Percentiles rank a stretch among this genome's conserved stretches.
phyloP scores from a whole-genome alignment of 2,329 filamentous ascomycete species.

The Penicillium glabrum region DNA sequence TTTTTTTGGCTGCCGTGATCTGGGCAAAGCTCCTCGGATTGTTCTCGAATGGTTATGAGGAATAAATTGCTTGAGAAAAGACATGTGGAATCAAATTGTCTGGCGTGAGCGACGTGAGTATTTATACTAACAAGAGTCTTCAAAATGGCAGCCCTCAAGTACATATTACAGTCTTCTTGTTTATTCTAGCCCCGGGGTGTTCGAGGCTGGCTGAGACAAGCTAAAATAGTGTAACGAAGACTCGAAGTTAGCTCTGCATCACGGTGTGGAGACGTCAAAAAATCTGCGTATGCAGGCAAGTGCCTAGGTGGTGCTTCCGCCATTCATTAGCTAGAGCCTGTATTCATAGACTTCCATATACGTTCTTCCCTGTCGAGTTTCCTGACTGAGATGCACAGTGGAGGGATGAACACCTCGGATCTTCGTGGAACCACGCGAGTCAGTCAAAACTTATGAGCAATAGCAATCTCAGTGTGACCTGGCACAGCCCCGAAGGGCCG shows the following conservation, averaged over 20 bases:
- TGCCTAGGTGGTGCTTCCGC: neutral
- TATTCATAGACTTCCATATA: neutral
- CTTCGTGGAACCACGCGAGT: neutral
- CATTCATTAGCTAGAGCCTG: neutral
- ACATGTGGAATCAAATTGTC: neutral
- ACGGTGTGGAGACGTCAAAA: neutral
- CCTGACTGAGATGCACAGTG: neutral
- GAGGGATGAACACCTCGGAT: neutral
- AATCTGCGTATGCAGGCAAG: neutral
- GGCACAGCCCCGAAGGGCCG: neutral
- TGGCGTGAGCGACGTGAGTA: neutral
- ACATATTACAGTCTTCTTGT: neutral
- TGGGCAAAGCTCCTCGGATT: neutral
- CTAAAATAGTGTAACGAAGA: neutral
- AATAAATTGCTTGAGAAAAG: neutral
- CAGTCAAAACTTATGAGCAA: neutral
- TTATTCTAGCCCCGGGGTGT: neutral
- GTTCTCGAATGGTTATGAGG: neutral
- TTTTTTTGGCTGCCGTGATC: neutral
- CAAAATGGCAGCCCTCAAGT: neutral
- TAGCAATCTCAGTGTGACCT: neutral
- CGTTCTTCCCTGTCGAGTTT: neutral
- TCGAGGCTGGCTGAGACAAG: neutral
- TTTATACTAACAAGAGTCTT: neutral
- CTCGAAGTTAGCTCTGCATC: neutral